These are phyloP conservation scores for Juncus effusus DNA, from an alignment of 176 grass and related monocot species.

Conservation along the genomic window DNA sequence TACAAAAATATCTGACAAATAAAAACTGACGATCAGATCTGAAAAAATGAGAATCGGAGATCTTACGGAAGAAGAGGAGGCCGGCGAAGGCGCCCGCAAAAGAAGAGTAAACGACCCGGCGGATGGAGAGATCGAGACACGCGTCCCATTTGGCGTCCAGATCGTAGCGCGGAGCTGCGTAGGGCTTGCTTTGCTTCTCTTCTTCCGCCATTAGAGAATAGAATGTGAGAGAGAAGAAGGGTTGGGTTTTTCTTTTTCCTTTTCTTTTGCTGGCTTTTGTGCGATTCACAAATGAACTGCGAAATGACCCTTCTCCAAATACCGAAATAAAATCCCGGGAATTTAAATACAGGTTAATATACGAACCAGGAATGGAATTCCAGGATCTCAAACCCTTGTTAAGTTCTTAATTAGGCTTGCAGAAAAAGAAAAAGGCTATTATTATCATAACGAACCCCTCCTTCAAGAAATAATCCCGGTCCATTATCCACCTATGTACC, in stretches of 20 bases:
- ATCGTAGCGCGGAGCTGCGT: conserved; percentile 48
- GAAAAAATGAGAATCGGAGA: not conserved
- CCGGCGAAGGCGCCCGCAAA: conserved; percentile 69
- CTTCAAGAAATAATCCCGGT: conserved; percentile 12
- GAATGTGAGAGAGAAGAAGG: not conserved
- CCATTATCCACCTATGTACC: not conserved
- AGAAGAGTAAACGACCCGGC: conserved; percentile 78
- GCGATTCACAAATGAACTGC: not conserved
- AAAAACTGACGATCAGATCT: conserved; percentile 1
- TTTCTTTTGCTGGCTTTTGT: not conserved
- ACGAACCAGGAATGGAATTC: too few species aligned
- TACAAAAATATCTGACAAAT: not conserved
- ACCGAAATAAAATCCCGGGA: too few species aligned
- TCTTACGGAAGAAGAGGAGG: conserved; percentile 79
- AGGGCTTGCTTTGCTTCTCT: conserved; percentile 33
- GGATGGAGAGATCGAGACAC: conserved; percentile 85
- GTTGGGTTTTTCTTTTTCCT: not conserved
- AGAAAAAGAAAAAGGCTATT: conserved; percentile 11
- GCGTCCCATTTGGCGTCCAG: conserved; percentile 87
- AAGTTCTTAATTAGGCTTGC: not conserved
- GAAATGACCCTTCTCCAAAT: too few species aligned
- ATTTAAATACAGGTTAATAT: too few species aligned
- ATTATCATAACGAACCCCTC: not conserved
- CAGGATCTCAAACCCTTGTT: not conserved
- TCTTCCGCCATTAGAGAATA: conserved; percentile 62